Evolutionary conservation across 306 rosid genomes (phyloP).

Genomic region (Crataegus laevigata): DNA sequence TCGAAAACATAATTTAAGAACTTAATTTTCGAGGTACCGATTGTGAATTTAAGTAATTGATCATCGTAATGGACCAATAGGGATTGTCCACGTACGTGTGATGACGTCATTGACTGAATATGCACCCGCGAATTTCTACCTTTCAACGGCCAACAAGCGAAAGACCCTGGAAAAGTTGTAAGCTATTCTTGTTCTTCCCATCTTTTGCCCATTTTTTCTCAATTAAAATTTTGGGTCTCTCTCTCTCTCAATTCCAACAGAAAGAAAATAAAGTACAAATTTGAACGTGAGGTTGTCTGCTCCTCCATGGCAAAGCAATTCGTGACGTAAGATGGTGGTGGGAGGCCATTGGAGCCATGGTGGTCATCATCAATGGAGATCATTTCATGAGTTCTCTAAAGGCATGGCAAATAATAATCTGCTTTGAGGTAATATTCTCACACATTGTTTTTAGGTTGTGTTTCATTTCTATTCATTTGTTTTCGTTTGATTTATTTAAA

Average conservation of each 20-base stretch:
- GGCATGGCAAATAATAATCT: background rate
- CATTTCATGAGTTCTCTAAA: background rate
- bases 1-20: too few species aligned
- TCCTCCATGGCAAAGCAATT: background rate
- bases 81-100: background rate
- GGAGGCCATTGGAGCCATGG: constrained; percentile 2
- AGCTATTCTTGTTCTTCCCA: background rate
- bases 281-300: background rate
- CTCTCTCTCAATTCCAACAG: background rate
- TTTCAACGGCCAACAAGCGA: background rate
- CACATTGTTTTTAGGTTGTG: background rate
- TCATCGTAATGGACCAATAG: background rate
- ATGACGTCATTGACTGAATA: background rate
- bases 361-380: background rate
- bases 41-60: background rate
- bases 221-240: background rate
- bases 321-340: constrained; percentile 1
- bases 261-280: background rate
- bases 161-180: background rate
- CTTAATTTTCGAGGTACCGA: too few species aligned
- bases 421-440: background rate
- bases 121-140: background rate
- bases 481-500: too few species aligned
- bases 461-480: background rate
- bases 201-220: background rate